Conservation (phyloP, 2,329 filamentous ascomycete genomes). For the Trichoderma citrinoviride region DNA sequence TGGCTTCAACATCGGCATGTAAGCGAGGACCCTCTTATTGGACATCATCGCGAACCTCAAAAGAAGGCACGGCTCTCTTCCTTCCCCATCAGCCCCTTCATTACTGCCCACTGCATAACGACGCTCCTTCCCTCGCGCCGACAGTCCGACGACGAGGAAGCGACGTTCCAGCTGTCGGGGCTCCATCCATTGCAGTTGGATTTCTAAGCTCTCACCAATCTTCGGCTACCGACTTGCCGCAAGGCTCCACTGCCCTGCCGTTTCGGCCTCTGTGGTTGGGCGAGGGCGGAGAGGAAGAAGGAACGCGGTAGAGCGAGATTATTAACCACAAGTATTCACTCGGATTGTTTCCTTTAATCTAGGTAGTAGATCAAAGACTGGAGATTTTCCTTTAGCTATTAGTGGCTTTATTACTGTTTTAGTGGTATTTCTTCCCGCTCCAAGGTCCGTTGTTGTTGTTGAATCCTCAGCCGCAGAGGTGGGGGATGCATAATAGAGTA, state of each 20-base stretch:
- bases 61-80: neutral
- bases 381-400: neutral
- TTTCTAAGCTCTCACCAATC: slow-evolving; percentile 21
- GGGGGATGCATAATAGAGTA: no score
- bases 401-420: neutral
- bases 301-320: no score
- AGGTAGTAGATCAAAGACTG: no score
- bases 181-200: neutral
- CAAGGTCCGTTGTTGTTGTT: neutral
- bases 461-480: neutral
- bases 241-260: neutral
- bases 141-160: slow-evolving; percentile 14
- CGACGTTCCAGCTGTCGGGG: slow-evolving; percentile 6
- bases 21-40: no score
- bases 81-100: neutral
- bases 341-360: no score
- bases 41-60: no score
- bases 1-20: no score
- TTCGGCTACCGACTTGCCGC: neutral
- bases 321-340: no score
- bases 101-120: neutral
- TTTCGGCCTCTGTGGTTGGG: neutral
- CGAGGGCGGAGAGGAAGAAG: neutral
- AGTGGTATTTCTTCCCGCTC: neutral
- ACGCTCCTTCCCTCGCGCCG: neutral